A percentile compares a stretch with the other conserved stretches of the same genome.
Conservation (phyloP, 129 eudicot species). For the Cynara cardunculus region DNA sequence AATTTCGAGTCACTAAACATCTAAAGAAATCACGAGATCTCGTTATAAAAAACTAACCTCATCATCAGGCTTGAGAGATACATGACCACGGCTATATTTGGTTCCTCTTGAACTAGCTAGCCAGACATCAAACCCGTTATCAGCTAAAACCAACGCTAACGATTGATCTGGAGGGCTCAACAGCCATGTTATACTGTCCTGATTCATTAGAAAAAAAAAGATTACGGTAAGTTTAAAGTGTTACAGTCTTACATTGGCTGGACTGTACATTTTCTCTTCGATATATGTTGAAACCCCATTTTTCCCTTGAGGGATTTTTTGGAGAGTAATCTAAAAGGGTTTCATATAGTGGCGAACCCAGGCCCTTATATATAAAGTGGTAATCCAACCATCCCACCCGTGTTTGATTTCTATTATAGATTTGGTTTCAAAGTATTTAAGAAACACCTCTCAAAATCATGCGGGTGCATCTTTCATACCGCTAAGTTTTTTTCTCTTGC, state of each 20-base stretch:
- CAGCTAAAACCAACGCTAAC: conserved; percentile 61
- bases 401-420: no score
- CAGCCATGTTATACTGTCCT: conserved; percentile 74
- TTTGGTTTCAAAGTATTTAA: no score
- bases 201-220: background rate
- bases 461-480: no score
- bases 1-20: background rate
- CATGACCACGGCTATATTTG: conserved; percentile 56
- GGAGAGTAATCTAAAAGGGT: background rate
- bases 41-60: conserved; percentile 28
- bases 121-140: conserved; percentile 74
- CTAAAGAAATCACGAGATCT: background rate
- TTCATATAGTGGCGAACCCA: no score
- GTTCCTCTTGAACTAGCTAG: conserved; percentile 68
- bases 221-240: background rate
- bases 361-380: no score
- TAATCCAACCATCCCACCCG: no score
- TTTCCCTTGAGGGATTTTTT: background rate
- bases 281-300: background rate
- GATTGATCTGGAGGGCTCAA: conserved; percentile 64
- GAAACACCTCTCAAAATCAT: no score
- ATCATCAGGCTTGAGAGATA: conserved; percentile 46
- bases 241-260: background rate
- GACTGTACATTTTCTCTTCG: background rate
- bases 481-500: no score